phyloP scores from a whole-genome alignment of 495 filamentous ascomycete species.

The Clavariopsis aquatica region DNA sequence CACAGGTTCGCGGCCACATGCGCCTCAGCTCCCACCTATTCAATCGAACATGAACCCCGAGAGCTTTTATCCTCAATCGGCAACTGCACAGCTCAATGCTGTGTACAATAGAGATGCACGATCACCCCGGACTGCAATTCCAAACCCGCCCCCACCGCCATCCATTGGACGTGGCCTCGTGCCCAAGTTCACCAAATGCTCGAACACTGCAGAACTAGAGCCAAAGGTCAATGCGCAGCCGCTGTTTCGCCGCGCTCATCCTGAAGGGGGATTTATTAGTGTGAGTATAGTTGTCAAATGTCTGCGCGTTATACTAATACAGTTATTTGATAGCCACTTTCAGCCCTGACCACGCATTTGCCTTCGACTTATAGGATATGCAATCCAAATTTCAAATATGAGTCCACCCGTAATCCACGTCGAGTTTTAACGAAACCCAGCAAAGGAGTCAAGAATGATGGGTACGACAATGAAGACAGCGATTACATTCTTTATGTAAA shows the following conservation, averaged over 20 bases:
- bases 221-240: constrained; percentile 85
- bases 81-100: constrained; percentile 67
- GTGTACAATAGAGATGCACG: constrained; percentile 72
- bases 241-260: constrained; percentile 87
- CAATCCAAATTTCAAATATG: constrained; percentile 98
- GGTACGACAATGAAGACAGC: constrained; percentile 98
- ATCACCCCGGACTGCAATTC: constrained; percentile 62
- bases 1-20: constrained; percentile 41
- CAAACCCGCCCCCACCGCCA: constrained; percentile 45
- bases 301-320: constrained; percentile 14
- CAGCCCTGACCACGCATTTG: constrained; percentile 92
- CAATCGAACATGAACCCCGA: constrained; percentile 63
- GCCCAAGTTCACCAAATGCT: constrained; percentile 81
- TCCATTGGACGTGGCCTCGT: constrained; percentile 64
- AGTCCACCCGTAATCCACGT: constrained; percentile 96
- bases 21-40: constrained; percentile 66
- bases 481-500: constrained; percentile 99
- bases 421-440: constrained; percentile 98
- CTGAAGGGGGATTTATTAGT: constrained; percentile 98
- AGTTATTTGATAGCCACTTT: constrained; percentile 67
- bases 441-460: constrained; percentile 98
- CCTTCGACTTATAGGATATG: constrained; percentile 97
- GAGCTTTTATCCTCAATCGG: constrained; percentile 69
- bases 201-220: constrained; percentile 70
- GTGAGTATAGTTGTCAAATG: constrained; percentile 59